These are phyloP conservation scores for Cladosporium phlei DNA, from an alignment of 2,329 filamentous ascomycete species.

Conservation along the genomic window DNA sequence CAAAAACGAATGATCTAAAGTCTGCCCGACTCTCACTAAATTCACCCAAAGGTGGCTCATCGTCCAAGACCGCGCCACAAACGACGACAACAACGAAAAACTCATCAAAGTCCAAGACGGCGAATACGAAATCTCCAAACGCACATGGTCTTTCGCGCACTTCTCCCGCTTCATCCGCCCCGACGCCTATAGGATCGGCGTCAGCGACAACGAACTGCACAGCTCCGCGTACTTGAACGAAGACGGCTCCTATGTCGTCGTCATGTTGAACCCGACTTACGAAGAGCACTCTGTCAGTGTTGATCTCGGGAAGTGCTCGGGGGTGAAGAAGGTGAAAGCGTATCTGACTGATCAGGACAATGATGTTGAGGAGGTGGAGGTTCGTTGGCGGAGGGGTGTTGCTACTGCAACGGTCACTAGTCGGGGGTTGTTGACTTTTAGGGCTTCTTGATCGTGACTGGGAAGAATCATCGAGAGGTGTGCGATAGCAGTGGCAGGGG, in stretches of 20 bases:
- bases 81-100: constrained; percentile 20
- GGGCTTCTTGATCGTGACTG: no score
- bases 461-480: no score
- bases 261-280: constrained; percentile 25
- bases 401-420: neutral
- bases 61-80: neutral
- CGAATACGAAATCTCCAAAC: constrained; percentile 8
- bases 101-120: constrained; percentile 13
- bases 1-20: no score
- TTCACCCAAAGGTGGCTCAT: neutral
- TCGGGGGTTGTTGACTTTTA: neutral
- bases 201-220: constrained; percentile 16
- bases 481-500: no score
- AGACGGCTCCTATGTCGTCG: constrained; percentile 30
- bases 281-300: constrained; percentile 36
- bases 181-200: constrained; percentile 2
- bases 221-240: constrained; percentile 27
- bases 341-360: constrained; percentile 11
- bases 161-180: constrained; percentile 13
- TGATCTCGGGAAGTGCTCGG: constrained; percentile 32
- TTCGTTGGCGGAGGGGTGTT: neutral
- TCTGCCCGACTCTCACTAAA: no score
- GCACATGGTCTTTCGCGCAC: constrained; percentile 6
- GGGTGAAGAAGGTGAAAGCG: constrained; percentile 27
- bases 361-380: constrained; percentile 3